Evolutionary conservation across 805 yeast genomes (phyloP).

Genomic region (Monosporozyma aerobia): DNA sequence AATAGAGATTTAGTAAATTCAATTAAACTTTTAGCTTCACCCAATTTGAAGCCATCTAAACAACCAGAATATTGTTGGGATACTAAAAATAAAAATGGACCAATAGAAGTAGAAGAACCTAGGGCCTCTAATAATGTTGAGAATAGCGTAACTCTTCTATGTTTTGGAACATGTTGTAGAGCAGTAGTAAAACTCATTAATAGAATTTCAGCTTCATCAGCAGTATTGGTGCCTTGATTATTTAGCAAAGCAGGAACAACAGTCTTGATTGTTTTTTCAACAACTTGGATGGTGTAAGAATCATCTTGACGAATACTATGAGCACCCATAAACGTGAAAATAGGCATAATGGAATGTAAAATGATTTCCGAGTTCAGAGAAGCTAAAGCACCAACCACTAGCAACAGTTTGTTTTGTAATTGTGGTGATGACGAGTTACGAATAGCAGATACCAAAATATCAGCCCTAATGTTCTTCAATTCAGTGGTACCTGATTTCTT

Average conservation of each 20-base stretch:
- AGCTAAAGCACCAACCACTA: slow-evolving; percentile 83
- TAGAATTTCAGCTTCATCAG: slow-evolving; percentile 71
- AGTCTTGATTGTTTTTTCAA: slow-evolving; percentile 80
- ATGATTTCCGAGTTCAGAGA: slow-evolving; percentile 83
- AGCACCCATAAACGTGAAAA: slow-evolving; percentile 98
- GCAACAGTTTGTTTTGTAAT: slow-evolving; percentile 78
- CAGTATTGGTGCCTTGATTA: slow-evolving; percentile 31
- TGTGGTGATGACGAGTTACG: slow-evolving; percentile 87
- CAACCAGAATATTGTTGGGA: slow-evolving; percentile 67
- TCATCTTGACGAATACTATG: slow-evolving; percentile 95
- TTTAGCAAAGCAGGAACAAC: slow-evolving; percentile 85
- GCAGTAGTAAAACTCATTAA: slow-evolving; percentile 89
- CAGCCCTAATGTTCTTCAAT: slow-evolving; percentile 69
- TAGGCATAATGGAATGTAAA: slow-evolving; percentile 97
- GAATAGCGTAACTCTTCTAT: slow-evolving; percentile 81
- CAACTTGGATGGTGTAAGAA: slow-evolving; percentile 85
- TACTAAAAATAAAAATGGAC: slow-evolving; percentile 64
- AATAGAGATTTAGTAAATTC: slow-evolving; percentile 69
- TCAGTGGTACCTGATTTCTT: slow-evolving; percentile 39
- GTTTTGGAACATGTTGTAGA: slow-evolving; percentile 91
- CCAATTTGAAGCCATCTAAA: slow-evolving; percentile 44
- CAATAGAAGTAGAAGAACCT: slow-evolving; percentile 57
- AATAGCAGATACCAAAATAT: slow-evolving; percentile 81
- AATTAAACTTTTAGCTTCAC: slow-evolving; percentile 57
- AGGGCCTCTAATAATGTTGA: slow-evolving; percentile 69